These are phyloP conservation scores for Plasmopara viticola DNA, from an alignment of 352 stramenopile genomes.

Conservation along the genomic window DNA sequence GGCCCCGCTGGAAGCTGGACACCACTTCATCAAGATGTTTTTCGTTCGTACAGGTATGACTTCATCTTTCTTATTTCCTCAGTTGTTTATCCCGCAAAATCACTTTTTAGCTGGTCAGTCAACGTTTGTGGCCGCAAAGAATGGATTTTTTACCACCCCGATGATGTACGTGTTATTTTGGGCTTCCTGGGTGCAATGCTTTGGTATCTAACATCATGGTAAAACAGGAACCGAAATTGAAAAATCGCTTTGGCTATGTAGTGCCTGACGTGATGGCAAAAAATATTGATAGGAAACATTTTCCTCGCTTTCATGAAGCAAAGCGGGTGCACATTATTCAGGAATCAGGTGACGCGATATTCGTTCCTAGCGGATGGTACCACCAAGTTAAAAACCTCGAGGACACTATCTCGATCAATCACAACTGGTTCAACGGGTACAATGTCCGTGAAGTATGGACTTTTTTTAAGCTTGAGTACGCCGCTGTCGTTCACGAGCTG, in stretches of 20 bases:
- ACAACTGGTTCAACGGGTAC: constrained; percentile 96
- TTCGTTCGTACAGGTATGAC: constrained; percentile 89
- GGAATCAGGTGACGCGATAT: constrained; percentile 83
- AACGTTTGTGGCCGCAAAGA: constrained; percentile 94
- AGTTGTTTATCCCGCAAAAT: not conserved
- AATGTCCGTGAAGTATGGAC: constrained; percentile 55
- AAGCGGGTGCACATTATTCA: constrained; percentile 47
- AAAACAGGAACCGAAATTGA: constrained; percentile 63
- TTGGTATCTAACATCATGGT: constrained; percentile 7
- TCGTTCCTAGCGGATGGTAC: constrained; percentile 95
- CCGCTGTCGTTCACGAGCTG: constrained; percentile 54
- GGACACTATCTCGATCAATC: constrained; percentile 94
- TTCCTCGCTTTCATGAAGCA: constrained; percentile 45
- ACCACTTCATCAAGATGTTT: constrained; percentile 93
- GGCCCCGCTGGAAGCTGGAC: constrained; percentile 87
- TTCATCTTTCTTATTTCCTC: not conserved
- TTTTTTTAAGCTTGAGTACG: constrained; percentile 64
- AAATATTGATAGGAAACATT: constrained; percentile 46
- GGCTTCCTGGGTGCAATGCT: not conserved
- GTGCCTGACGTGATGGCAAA: constrained; percentile 42
- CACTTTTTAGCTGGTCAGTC: constrained; percentile 85
- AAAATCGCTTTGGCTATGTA: constrained; percentile 56
- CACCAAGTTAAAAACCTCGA: constrained; percentile 92
- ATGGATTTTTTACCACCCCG: constrained; percentile 87
- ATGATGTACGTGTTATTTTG: constrained; percentile 43